Conservation (phyloP, 257 asterid genomes). For the Apocynum venetum region DNA sequence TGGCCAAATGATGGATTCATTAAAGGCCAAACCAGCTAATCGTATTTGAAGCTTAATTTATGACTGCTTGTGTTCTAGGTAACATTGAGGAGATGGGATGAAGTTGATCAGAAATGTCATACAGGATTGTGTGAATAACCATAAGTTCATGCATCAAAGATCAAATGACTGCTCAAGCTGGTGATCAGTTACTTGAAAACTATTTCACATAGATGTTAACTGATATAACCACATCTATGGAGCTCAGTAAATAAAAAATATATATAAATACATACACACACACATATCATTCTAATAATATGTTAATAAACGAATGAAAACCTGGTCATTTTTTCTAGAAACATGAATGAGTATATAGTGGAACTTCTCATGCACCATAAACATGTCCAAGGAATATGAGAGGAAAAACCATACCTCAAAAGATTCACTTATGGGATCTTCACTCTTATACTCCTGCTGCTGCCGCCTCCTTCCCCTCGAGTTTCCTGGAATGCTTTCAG, state of each 20-base stretch:
- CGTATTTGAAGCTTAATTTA: not conserved
- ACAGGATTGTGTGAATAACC: not conserved
- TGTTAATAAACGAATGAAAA: conserved; percentile 12
- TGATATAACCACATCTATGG: not conserved
- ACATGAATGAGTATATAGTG: not conserved
- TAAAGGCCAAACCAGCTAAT: not conserved
- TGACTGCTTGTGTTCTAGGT: not conserved
- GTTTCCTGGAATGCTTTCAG: conserved; percentile 49
- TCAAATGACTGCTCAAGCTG: not conserved
- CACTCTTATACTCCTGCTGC: conserved; percentile 53
- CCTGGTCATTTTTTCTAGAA: not conserved
- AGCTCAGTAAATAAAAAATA: not conserved
- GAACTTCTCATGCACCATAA: not conserved
- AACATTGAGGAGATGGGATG: not conserved
- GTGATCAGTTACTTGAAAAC: not conserved
- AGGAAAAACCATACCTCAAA: conserved; percentile 60
- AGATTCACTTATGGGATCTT: conserved; percentile 69
- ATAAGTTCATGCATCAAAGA: not conserved
- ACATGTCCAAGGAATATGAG: not conserved
- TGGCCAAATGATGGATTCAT: not conserved
- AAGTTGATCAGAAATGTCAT: not conserved
- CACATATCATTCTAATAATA: not conserved
- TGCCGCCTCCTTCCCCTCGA: conserved; percentile 60
- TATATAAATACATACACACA: not conserved
- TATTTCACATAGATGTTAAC: not conserved